Percentiles rank a stretch among this genome's conserved stretches.
These are phyloP conservation scores for Carex scoparia DNA, from an alignment of 176 grass and related monocot species.

Conservation along the genomic window DNA sequence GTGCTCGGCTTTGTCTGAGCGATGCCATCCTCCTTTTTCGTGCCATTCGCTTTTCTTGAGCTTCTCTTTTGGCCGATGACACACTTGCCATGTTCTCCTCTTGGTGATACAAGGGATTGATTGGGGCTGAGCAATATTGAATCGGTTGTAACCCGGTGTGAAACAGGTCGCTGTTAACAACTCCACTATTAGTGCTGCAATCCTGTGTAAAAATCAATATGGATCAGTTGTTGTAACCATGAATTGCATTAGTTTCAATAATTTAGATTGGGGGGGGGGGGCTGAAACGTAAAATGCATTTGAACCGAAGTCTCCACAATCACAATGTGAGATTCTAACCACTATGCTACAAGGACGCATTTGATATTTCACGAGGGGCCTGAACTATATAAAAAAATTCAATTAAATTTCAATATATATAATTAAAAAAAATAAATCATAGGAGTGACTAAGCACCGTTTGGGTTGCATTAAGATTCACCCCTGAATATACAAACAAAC, in stretches of 20 bases:
- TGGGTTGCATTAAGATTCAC: no score
- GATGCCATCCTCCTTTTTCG: constrained; percentile 59
- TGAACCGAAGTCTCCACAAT: no score
- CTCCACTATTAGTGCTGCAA: constrained; percentile 52
- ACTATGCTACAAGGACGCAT: no score
- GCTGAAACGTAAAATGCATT: no score
- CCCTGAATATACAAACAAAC: background rate
- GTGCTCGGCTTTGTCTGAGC: constrained; percentile 52
- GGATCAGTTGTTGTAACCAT: constrained; percentile 29
- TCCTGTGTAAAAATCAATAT: constrained; percentile 40
- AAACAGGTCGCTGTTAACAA: constrained; percentile 52
- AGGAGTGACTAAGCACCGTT: no score
- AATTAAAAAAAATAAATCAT: no score
- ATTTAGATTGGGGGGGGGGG: no score
- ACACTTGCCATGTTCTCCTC: constrained; percentile 25
- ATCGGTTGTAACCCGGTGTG: constrained; percentile 38
- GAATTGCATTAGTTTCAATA: constrained; percentile 35
- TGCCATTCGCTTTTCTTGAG: constrained; percentile 87
- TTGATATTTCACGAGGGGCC: no score
- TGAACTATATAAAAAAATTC: no score
- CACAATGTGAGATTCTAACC: no score
- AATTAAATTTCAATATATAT: no score
- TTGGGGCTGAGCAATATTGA: constrained; percentile 24
- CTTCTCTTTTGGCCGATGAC: constrained; percentile 59
- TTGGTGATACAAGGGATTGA: constrained; percentile 30